A percentile compares a stretch with the other conserved stretches of the same genome.
phyloP scores from a whole-genome alignment of 2,329 filamentous ascomycete genomes.

The Colletotrichum noveboracense region DNA sequence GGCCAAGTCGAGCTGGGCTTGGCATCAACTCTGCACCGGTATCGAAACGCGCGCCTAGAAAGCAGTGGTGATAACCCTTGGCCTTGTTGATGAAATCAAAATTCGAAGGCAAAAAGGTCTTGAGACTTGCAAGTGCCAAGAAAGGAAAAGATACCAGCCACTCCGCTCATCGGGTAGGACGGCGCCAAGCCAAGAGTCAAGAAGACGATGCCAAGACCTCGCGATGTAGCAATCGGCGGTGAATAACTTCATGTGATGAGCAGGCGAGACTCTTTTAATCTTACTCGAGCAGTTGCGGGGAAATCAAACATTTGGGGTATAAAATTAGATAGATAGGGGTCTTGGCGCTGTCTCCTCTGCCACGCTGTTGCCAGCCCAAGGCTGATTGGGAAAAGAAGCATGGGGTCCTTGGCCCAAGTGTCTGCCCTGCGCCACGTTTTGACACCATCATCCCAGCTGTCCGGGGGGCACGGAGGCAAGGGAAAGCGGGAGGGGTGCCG shows the following conservation, averaged over 20 bases:
- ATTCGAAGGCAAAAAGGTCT: background rate
- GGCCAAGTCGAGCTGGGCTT: constrained; percentile 6
- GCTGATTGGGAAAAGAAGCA: background rate
- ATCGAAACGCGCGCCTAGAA: background rate
- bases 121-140: background rate
- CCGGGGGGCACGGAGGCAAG: background rate
- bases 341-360: background rate
- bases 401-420: background rate
- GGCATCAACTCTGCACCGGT: background rate
- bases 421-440: constrained; percentile 4
- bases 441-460: background rate
- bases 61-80: background rate
- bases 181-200: background rate
- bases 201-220: constrained; percentile 2
- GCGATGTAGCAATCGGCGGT: background rate
- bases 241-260: background rate
- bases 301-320: background rate
- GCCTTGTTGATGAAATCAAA: background rate
- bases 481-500: background rate
- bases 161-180: background rate
- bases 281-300: constrained; percentile 3
- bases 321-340: constrained; percentile 5
- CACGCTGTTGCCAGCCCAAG: background rate
- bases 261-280: background rate
- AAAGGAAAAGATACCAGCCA: background rate